Conservation (phyloP, 345 rosid genomes). For the Populus tremula region DNA sequence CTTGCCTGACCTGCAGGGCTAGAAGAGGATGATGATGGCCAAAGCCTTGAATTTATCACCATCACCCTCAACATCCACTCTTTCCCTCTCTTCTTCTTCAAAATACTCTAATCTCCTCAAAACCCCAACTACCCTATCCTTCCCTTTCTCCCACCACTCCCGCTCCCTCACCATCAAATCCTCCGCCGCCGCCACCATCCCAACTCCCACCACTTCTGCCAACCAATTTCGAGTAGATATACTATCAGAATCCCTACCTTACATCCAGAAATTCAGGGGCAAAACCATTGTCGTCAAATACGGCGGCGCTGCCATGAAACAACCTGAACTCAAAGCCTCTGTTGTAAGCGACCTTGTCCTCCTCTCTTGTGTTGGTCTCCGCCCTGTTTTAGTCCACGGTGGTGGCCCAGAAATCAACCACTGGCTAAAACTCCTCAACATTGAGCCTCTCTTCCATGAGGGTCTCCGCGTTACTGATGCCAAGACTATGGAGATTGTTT, state of each 20-base stretch:
- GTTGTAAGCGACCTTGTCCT: conserved; percentile 77
- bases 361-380: conserved; percentile 82
- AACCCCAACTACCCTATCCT: not conserved
- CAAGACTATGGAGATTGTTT: conserved; percentile 87
- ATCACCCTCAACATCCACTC: not conserved
- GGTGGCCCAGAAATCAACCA: conserved; percentile 90
- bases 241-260: conserved; percentile 86
- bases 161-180: conserved; percentile 9
- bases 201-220: not conserved
- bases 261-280: conserved; percentile 86
- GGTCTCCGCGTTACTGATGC: conserved; percentile 92
- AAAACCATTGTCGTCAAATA: conserved; percentile 88
- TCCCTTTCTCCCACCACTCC: not conserved
- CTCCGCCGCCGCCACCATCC: not conserved
- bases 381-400: conserved; percentile 87
- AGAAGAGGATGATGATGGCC: not conserved
- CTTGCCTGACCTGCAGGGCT: not conserved
- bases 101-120: not conserved
- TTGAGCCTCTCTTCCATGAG: conserved; percentile 63
- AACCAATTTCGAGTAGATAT: conserved; percentile 62
- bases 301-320: conserved; percentile 96
- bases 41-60: conserved; percentile 7
- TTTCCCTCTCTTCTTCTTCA: not conserved
- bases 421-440: conserved; percentile 62
- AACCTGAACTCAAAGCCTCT: conserved; percentile 61